These are phyloP conservation scores for Ogataea zsoltii DNA, from an alignment of 805 yeast genomes.

Conservation along the genomic window DNA sequence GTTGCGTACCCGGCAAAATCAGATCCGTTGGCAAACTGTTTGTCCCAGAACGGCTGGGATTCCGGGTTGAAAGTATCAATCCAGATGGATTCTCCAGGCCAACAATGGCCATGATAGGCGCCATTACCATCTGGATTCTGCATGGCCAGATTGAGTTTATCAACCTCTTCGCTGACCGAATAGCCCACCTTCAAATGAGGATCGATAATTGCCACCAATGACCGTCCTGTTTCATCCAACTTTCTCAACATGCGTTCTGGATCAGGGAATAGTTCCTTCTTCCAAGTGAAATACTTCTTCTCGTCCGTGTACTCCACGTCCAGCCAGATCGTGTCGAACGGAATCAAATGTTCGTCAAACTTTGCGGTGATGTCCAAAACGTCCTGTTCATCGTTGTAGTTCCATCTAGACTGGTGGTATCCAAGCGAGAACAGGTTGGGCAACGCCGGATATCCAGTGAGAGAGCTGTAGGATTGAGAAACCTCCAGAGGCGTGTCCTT, in stretches of 20 bases:
- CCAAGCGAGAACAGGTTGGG: constrained; percentile 84
- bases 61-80: constrained; percentile 76
- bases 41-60: constrained; percentile 60
- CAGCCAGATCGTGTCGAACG: constrained; percentile 92
- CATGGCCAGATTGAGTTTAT: constrained; percentile 43
- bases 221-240: constrained; percentile 72
- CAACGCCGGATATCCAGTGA: constrained; percentile 72
- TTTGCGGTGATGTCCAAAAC: constrained; percentile 67
- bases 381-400: constrained; percentile 86
- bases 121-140: constrained; percentile 45
- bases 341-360: constrained; percentile 74
- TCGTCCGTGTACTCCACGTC: constrained; percentile 89
- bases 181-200: constrained; percentile 85
- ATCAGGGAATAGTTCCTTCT: constrained; percentile 67
- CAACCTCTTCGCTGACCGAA: constrained; percentile 56
- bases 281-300: constrained; percentile 93
- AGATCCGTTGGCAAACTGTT: constrained; percentile 48
- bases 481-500: constrained; percentile 54
- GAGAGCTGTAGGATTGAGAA: constrained; percentile 56
- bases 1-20: constrained; percentile 49
- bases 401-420: constrained; percentile 98
- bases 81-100: constrained; percentile 98
- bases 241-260: constrained; percentile 67
- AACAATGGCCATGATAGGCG: constrained; percentile 79
- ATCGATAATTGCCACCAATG: constrained; percentile 82